Conservation (phyloP, 2,329 filamentous ascomycete species). For the Calonectria hawksworthii region DNA sequence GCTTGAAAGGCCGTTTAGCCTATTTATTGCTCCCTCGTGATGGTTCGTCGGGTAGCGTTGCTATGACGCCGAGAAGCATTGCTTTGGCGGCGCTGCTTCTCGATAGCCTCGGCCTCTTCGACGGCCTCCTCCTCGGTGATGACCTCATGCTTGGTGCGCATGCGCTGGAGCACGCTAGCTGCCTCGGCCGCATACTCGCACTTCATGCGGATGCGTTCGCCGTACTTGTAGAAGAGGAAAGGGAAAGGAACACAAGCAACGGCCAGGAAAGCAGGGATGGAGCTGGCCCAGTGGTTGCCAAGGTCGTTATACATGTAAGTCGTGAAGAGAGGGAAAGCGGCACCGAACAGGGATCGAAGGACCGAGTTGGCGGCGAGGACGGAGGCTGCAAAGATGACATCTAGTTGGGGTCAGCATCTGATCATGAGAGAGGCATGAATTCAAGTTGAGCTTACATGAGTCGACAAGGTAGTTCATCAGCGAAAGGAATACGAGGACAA, state of each 20-base stretch:
- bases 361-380: slow-evolving; percentile 81
- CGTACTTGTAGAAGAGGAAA: slow-evolving; percentile 83
- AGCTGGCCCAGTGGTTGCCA: slow-evolving; percentile 83
- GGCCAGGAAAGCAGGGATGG: slow-evolving; percentile 80
- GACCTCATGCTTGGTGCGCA: slow-evolving; percentile 50
- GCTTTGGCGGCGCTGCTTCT: slow-evolving; percentile 45
- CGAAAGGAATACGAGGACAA: slow-evolving; percentile 76
- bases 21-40: slow-evolving; percentile 34
- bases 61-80: slow-evolving; percentile 28
- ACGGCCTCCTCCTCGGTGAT: slow-evolving; percentile 48
- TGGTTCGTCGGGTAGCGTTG: slow-evolving; percentile 35
- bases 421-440: background rate
- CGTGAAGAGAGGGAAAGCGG: slow-evolving; percentile 81
- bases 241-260: slow-evolving; percentile 81
- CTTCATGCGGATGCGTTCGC: slow-evolving; percentile 70
- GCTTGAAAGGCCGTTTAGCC: background rate
- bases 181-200: slow-evolving; percentile 81
- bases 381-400: slow-evolving; percentile 83
- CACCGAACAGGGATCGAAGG: slow-evolving; percentile 79
- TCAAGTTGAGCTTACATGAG: slow-evolving; percentile 56
- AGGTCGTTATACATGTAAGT: slow-evolving; percentile 69
- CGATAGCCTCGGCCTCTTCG: slow-evolving; percentile 40
- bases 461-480: slow-evolving; percentile 79
- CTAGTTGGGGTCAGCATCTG: slow-evolving; percentile 41
- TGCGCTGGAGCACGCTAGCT: slow-evolving; percentile 68